phyloP scores from a whole-genome alignment of 306 rosid species.

The Castanopsis chinensis region DNA sequence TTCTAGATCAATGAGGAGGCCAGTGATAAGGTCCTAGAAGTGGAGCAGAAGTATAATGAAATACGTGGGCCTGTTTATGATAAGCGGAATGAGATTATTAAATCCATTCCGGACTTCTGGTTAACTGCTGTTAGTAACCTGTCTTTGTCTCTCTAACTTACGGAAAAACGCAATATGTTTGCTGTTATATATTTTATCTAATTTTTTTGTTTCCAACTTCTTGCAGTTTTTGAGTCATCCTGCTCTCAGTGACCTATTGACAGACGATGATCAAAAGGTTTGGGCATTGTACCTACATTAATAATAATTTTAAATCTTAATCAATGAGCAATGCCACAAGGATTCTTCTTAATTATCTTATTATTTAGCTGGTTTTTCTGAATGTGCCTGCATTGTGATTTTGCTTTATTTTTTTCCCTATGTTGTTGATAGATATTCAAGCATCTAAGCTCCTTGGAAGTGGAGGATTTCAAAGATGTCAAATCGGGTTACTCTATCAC shows the following conservation, averaged over 20 bases:
- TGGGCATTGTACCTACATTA: background rate
- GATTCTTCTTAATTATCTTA: background rate
- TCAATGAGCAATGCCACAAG: background rate
- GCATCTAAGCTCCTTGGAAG: slow-evolving; percentile 79
- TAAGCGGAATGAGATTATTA: slow-evolving; percentile 70
- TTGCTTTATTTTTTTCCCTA: background rate
- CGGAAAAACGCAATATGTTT: background rate
- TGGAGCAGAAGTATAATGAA: slow-evolving; percentile 90
- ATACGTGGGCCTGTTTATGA: slow-evolving; percentile 75
- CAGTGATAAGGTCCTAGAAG: slow-evolving; percentile 80
- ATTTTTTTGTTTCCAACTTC: background rate
- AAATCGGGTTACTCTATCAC: slow-evolving; percentile 83
- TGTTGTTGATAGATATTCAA: slow-evolving; percentile 65
- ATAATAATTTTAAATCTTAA: background rate
- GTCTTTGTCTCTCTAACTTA: background rate
- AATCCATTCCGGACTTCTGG: slow-evolving; percentile 94
- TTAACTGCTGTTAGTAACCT: slow-evolving; percentile 70
- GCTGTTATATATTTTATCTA: background rate
- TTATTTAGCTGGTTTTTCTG: slow-evolving; percentile 4
- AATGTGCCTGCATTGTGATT: slow-evolving; percentile 1
- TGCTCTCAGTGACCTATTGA: slow-evolving; percentile 66
- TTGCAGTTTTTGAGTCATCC: slow-evolving; percentile 82
- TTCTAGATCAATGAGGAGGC: slow-evolving; percentile 90
- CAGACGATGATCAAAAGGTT: slow-evolving; percentile 88
- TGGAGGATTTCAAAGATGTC: slow-evolving; percentile 83